These are phyloP conservation scores for Xylaria sp. DNA, from an alignment of 2,329 filamentous ascomycete genomes.

Conservation along the genomic window DNA sequence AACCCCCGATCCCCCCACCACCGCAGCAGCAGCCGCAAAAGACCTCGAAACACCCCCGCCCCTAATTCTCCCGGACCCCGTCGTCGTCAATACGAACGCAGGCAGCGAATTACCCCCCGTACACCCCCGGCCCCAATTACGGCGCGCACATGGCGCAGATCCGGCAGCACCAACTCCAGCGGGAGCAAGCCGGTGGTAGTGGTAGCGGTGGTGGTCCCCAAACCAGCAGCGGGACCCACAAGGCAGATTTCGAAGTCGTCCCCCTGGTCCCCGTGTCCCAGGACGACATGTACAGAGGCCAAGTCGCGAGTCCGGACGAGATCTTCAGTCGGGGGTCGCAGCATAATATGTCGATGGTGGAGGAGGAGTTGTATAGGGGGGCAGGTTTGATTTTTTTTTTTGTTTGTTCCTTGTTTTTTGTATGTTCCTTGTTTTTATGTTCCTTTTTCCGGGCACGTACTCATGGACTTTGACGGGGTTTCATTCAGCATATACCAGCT, in stretches of 20 bases:
- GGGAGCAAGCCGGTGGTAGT: not conserved
- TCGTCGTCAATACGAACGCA: not conserved
- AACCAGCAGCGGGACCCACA: not conserved
- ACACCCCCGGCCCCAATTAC: constrained; percentile 16
- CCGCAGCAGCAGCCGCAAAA: too few relatives aligned
- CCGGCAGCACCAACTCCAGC: not conserved
- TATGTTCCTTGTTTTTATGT: too few relatives aligned
- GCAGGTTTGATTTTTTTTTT: not conserved
- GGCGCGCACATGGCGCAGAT: constrained; percentile 6
- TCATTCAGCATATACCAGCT: not conserved
- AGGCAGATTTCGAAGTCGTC: constrained; percentile 6
- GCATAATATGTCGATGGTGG: not conserved
- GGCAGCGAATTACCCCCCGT: constrained; percentile 15
- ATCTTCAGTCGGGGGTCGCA: not conserved
- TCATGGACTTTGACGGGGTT: not conserved
- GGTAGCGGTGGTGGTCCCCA: too few relatives aligned
- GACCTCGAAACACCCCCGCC: not conserved
- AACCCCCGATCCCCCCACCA: constrained; percentile 6
- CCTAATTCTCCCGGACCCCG: not conserved
- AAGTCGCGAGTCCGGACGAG: constrained; percentile 10
- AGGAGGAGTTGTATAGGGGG: not conserved
- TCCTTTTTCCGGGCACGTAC: too few relatives aligned
- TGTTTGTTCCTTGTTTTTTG: too few relatives aligned
- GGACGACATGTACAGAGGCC: constrained; percentile 14
- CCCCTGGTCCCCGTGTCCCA: constrained; percentile 19